phyloP scores from a whole-genome alignment of 2,329 filamentous ascomycete genomes.

The Colletotrichum australisinense region DNA sequence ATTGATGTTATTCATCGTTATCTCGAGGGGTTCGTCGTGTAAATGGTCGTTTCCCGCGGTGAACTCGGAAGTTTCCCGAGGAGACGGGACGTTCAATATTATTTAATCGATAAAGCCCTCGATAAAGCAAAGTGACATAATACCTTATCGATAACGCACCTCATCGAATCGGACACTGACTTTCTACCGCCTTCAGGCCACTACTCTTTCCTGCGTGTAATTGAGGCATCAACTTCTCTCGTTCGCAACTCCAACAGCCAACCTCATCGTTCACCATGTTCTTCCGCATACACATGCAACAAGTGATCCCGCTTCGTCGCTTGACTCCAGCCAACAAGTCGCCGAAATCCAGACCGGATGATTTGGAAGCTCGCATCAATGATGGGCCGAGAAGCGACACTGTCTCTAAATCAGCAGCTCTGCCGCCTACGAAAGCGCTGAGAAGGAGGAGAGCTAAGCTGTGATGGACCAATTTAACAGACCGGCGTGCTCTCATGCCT shows the following conservation, averaged over 20 bases:
- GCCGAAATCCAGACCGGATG: too few relatives aligned
- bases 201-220: neutral
- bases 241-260: neutral
- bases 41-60: neutral
- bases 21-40: neutral
- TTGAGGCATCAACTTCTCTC: neutral
- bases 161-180: neutral
- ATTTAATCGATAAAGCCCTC: neutral
- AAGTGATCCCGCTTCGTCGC: neutral
- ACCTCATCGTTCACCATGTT: neutral
- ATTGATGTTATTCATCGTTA: neutral
- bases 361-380: neutral
- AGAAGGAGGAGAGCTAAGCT: neutral
- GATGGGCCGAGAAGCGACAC: neutral
- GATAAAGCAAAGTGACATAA: neutral
- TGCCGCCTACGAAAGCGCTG: neutral
- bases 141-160: neutral
- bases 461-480: neutral
- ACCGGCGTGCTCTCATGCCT: neutral
- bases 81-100: neutral
- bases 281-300: neutral
- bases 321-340: neutral
- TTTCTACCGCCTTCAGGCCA: neutral
- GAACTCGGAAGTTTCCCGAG: neutral
- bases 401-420: neutral